Conservation (phyloP, 2,329 filamentous ascomycete genomes). For the Geosmithia morbida region DNA sequence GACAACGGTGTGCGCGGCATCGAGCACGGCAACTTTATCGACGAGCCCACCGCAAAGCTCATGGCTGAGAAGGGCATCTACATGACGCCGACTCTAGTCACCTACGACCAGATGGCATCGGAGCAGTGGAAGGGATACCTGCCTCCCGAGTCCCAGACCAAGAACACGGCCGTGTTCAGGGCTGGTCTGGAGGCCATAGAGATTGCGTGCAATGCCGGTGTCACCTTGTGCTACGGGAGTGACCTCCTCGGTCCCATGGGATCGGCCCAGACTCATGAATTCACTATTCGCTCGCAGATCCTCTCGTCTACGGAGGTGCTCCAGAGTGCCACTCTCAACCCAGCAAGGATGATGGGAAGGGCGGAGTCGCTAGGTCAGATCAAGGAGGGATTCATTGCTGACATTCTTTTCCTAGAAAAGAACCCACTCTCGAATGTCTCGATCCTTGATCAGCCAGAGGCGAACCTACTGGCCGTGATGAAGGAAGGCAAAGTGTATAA, state of each 20-base stretch:
- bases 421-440: slow-evolving; percentile 42
- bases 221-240: slow-evolving; percentile 40
- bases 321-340: slow-evolving; percentile 24
- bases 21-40: slow-evolving; percentile 28
- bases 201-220: slow-evolving; percentile 34
- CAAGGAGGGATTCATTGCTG: slow-evolving; percentile 32
- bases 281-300: slow-evolving; percentile 11
- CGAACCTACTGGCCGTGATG: slow-evolving; percentile 31
- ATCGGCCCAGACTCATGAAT: slow-evolving; percentile 16
- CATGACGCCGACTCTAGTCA: slow-evolving; percentile 38
- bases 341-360: slow-evolving; percentile 31
- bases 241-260: slow-evolving; percentile 17
- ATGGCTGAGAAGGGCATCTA: slow-evolving; percentile 34
- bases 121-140: slow-evolving; percentile 7
- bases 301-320: slow-evolving; percentile 11
- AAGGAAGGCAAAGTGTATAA: slow-evolving; percentile 30
- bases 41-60: slow-evolving; percentile 25
- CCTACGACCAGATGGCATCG: slow-evolving; percentile 29
- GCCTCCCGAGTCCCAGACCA: slow-evolving; percentile 25
- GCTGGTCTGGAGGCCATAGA: slow-evolving; percentile 29
- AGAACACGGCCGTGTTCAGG: slow-evolving; percentile 34
- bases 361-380: slow-evolving; percentile 33
- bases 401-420: slow-evolving; percentile 33
- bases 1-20: slow-evolving; percentile 40
- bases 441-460: slow-evolving; percentile 21